Base-by-base conservation (phyloP, 2,329 filamentous ascomycete genomes). In the Fusarium irregulare region DNA sequence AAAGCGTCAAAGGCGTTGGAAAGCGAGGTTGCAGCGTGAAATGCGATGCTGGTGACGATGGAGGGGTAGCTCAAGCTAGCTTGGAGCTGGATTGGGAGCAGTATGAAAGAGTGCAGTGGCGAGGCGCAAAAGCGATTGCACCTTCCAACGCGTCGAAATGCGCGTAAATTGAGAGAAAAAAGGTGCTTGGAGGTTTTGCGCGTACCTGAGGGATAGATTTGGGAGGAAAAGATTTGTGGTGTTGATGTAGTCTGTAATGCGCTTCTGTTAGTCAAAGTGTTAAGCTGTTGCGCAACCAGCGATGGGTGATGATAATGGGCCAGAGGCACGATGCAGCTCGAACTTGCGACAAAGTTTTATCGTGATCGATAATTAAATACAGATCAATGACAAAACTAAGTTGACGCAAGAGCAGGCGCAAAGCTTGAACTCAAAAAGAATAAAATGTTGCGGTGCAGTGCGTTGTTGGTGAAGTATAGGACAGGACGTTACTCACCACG, bases 401-500 rank as follows among this genome's bases (percentile, higher is more conserved):
- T 50, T 60, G 62, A 64, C 34, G 64, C 49, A 64, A 70, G 53
- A 41, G 30, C 44, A 56, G 41, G 55, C 42, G 58, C 30, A 60
- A 66, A 55, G 41, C 64, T 46, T 66, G 72, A 74, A 73, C 66
- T 68, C 81, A 82, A 84, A 74, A 73, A 70, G 34, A 78, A 70
- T 77, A 76, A 80, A 74, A 76, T 66, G 70, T 71, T 69, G 68
- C 73, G 71, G 70, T 78, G 68, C 73, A 71, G 70, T 78, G 81
- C 77, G 79, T 57, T 51, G 60, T 49, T 64, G 27, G 32, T 66
- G 59, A 54, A 63, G 61, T 25, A 64, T 28, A 68, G 60, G 44
- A 68, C 27, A 73, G 62, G 57, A 68, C 23, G 74, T 86, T 87
- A 89, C 87, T 88, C 83, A 89, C 87, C 80, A 78, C 72, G 37